phyloP scores from a whole-genome alignment of 2,329 filamentous ascomycete genomes.

The Fusarium hainanense region DNA sequence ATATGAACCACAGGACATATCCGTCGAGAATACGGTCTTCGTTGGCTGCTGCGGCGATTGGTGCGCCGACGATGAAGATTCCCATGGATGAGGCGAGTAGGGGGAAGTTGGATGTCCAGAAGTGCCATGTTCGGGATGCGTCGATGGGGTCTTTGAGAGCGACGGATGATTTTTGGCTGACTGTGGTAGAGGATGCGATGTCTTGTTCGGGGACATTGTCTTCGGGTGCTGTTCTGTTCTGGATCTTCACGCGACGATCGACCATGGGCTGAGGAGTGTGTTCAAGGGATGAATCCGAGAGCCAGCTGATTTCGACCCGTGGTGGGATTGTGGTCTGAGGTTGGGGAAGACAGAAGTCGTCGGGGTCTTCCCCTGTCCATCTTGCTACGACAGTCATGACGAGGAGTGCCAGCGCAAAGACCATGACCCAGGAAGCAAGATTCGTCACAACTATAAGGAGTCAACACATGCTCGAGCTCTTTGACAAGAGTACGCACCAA shows the following conservation, averaged over 20 bases:
- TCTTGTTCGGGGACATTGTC: not conserved
- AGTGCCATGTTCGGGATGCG: conserved; percentile 16
- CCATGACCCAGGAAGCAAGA: conserved; percentile 49
- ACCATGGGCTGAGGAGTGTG: not conserved
- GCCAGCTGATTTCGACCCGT: conserved; percentile 35
- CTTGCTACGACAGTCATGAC: conserved; percentile 26
- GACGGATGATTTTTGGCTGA: conserved; percentile 22
- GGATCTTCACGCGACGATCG: conserved; percentile 15
- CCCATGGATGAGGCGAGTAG: conserved; percentile 45
- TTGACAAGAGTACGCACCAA: conserved; percentile 53
- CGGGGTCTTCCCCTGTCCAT: conserved; percentile 7
- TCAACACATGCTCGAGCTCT: conserved; percentile 16
- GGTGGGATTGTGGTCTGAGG: conserved; percentile 5
- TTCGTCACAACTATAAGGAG: conserved; percentile 49
- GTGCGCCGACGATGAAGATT: conserved; percentile 55
- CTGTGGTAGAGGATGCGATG: not conserved
- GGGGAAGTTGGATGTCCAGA: conserved; percentile 45
- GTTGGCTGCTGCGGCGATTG: conserved; percentile 49
- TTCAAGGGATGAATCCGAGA: conserved; percentile 36
- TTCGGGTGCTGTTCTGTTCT: not conserved
- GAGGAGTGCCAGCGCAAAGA: conserved; percentile 46
- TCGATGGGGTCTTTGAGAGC: not conserved
- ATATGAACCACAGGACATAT: conserved; percentile 60
- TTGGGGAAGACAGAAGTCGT: conserved; percentile 17
- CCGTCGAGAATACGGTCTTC: conserved; percentile 59